phyloP scores from a whole-genome alignment of 2,329 filamentous ascomycete species.

The Chlorencoelia australis region DNA sequence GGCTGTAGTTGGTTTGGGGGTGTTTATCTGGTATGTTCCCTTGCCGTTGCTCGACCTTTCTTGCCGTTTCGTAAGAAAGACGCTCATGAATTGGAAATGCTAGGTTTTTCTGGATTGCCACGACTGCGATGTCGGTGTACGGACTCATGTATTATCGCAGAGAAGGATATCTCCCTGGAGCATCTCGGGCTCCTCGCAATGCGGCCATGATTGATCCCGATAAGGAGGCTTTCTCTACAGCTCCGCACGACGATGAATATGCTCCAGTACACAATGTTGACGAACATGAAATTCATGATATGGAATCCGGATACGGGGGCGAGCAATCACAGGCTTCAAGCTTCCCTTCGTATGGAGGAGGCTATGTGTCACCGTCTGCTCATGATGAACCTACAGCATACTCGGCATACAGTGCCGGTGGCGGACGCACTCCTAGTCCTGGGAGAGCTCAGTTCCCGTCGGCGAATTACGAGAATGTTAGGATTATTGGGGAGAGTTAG shows the following conservation, averaged over 20 bases:
- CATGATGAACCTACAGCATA: constrained; percentile 31
- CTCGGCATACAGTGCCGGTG: constrained; percentile 36
- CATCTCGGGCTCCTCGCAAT: constrained; percentile 22
- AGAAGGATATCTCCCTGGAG: constrained; percentile 49
- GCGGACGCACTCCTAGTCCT: constrained; percentile 3
- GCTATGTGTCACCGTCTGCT: constrained; percentile 27
- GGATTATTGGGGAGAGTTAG: constrained; percentile 4
- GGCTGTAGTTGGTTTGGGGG: constrained; percentile 50
- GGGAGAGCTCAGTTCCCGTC: constrained; percentile 39
- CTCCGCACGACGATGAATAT: constrained; percentile 57
- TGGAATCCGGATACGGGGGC: constrained; percentile 8
- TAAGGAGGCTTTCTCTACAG: constrained; percentile 59
- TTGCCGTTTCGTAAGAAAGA: no score
- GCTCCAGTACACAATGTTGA: constrained; percentile 45
- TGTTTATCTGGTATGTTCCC: constrained; percentile 50
- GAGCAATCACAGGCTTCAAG: constrained; percentile 5
- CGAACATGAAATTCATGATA: constrained; percentile 21
- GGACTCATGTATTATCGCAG: constrained; percentile 52
- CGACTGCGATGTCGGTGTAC: constrained; percentile 48
- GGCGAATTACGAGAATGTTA: constrained; percentile 41
- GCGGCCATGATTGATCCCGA: constrained; percentile 51
- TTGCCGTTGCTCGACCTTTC: no score
- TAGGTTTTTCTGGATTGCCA: constrained; percentile 45
- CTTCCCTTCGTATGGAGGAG: constrained; percentile 13
- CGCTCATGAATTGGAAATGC: neutral